Evolutionary conservation across 306 rosid species (phyloP).

Genomic region (Citrullus mucosospermus): DNA sequence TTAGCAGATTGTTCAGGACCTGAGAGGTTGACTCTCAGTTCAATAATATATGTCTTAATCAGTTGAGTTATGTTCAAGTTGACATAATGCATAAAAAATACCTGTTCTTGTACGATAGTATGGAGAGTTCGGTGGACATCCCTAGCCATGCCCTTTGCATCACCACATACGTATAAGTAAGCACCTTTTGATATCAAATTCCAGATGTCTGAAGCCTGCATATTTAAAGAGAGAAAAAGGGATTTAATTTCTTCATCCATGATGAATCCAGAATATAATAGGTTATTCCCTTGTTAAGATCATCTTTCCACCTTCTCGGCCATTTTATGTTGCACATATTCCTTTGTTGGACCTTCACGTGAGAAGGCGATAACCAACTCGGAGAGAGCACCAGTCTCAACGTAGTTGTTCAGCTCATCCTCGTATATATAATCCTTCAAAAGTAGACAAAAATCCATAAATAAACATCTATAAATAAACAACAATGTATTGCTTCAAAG

Average conservation of each 20-base stretch:
- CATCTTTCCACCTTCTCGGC: slow-evolving; percentile 51
- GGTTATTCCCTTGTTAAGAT: background rate
- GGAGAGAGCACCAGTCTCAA: slow-evolving; percentile 61
- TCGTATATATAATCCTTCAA: slow-evolving; percentile 84
- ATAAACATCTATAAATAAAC: background rate
- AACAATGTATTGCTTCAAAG: background rate
- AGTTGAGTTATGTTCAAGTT: too few species aligned
- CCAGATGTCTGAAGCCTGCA: slow-evolving; percentile 92
- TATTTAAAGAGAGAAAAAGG: background rate
- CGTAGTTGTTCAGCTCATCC: slow-evolving; percentile 68
- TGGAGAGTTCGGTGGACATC: slow-evolving; percentile 94
- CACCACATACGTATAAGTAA: slow-evolving; percentile 89
- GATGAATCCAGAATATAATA: background rate
- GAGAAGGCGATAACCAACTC: slow-evolving; percentile 92
- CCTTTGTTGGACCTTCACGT: slow-evolving; percentile 79
- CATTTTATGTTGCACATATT: slow-evolving; percentile 94
- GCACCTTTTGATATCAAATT: slow-evolving; percentile 70
- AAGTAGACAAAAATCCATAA: background rate
- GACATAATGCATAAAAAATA: background rate
- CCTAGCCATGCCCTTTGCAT: slow-evolving; percentile 98
- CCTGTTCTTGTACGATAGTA: slow-evolving; percentile 81
- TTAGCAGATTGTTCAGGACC: background rate
- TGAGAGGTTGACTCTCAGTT: too few species aligned
- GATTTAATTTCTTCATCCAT: background rate
- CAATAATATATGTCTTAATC: background rate